Evolutionary conservation across 73 alveolate genomes (phyloP).

Genomic region (Paramecium pentaurelia): DNA sequence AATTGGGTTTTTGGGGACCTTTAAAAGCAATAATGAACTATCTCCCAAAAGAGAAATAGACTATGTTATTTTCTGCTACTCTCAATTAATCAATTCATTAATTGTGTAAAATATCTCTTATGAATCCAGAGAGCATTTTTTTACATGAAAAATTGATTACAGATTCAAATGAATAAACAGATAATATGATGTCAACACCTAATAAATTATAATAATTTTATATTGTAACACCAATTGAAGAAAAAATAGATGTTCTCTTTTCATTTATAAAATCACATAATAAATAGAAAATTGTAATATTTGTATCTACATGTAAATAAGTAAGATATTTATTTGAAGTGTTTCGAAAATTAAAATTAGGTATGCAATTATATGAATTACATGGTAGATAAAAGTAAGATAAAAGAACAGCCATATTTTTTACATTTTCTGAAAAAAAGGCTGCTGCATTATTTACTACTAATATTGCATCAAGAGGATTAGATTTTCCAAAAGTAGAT

Average conservation of each 20-base stretch:
- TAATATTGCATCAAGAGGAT: constrained; percentile 88
- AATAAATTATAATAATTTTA: constrained; percentile 82
- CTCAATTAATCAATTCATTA: constrained; percentile 60
- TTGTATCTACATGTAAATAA: constrained; percentile 85
- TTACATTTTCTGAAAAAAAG: constrained; percentile 76
- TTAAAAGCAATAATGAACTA: constrained; percentile 73
- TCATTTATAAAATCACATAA: constrained; percentile 90
- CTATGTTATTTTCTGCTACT: constrained; percentile 89
- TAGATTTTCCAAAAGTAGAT: constrained; percentile 94
- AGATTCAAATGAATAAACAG: neutral
- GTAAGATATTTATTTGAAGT: constrained; percentile 85
- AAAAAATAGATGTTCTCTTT: constrained; percentile 89
- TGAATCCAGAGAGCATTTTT: constrained; percentile 52
- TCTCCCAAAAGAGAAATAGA: constrained; percentile 74
- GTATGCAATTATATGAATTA: constrained; percentile 74
- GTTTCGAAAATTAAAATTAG: constrained; percentile 74
- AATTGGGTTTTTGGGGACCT: constrained; percentile 84
- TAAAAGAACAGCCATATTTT: constrained; percentile 89
- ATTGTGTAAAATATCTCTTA: constrained; percentile 48
- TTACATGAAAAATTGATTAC: constrained; percentile 37
- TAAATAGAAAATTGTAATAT: constrained; percentile 81
- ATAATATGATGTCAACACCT: constrained; percentile 74
- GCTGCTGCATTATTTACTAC: constrained; percentile 77
- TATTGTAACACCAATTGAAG: constrained; percentile 76
- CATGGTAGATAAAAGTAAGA: constrained; percentile 84